phyloP scores from a whole-genome alignment of 306 rosid genomes.

The Abrus precatorius region DNA sequence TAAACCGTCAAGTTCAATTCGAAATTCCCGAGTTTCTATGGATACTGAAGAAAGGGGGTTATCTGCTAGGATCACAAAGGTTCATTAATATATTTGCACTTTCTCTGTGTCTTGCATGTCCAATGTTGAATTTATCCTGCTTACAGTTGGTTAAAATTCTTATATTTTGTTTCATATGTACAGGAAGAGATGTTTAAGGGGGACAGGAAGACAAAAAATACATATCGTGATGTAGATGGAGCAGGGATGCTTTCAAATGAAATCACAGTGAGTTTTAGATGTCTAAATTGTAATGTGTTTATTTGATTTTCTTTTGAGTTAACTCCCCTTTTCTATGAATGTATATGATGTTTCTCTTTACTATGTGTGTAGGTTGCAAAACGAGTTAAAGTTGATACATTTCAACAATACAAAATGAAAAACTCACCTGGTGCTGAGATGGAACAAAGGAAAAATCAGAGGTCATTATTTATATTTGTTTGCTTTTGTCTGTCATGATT shows the following conservation, averaged over 20 bases:
- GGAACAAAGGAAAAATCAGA: slow-evolving; percentile 60
- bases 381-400: slow-evolving; percentile 60
- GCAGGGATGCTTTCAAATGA: slow-evolving; percentile 68
- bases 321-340: slow-evolving; percentile 18
- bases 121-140: slow-evolving; percentile 14
- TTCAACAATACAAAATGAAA: slow-evolving; percentile 53
- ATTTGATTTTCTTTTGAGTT: slow-evolving; percentile 38
- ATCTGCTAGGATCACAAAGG: slow-evolving; percentile 59
- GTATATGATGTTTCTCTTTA: slow-evolving; percentile 35
- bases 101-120: slow-evolving; percentile 22
- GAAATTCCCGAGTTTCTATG: slow-evolving; percentile 44
- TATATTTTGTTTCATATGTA: slow-evolving; percentile 38
- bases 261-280: slow-evolving; percentile 65
- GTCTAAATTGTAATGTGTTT: slow-evolving; percentile 33
- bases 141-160: slow-evolving; percentile 36
- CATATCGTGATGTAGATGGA: slow-evolving; percentile 54
- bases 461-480: slow-evolving; percentile 59
- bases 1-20: slow-evolving; percentile 63
- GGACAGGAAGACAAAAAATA: slow-evolving; percentile 60
- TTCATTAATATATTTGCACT: slow-evolving; percentile 43
- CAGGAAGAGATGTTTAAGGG: slow-evolving; percentile 69
- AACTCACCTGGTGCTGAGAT: slow-evolving; percentile 59
- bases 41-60: slow-evolving; percentile 66
- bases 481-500: background rate
- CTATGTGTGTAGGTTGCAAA: slow-evolving; percentile 66